Evolutionary conservation across 2,329 filamentous ascomycete genomes (phyloP).

Genomic region (Xylariaceae sp.): DNA sequence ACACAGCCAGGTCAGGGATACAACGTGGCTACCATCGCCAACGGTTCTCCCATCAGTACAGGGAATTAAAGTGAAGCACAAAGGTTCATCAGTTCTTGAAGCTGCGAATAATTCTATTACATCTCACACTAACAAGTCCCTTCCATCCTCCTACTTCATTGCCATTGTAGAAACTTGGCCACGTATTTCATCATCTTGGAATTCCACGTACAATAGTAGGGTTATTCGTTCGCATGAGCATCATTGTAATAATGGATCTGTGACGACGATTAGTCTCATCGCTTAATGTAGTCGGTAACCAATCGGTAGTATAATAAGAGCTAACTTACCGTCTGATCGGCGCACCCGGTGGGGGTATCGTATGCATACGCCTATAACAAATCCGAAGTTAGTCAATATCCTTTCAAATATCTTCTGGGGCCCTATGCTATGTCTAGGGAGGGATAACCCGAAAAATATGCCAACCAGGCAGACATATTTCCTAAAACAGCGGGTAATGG

Average conservation of each 20-base stretch:
- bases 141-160: neutral
- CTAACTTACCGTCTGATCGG: slow-evolving; percentile 57
- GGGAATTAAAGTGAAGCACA: neutral
- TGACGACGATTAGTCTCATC: neutral
- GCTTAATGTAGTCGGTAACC: slow-evolving; percentile 3
- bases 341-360: slow-evolving; percentile 59
- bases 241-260: slow-evolving; percentile 49
- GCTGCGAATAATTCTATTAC: neutral
- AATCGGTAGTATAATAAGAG: slow-evolving; percentile 12
- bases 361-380: slow-evolving; percentile 52
- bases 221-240: slow-evolving; percentile 33
- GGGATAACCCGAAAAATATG: no score
- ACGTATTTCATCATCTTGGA: no score
- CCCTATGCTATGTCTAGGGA: no score
- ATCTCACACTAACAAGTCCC: neutral
- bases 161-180: no score
- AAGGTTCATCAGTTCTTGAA: neutral
- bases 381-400: no score
- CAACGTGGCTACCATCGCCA: no score
- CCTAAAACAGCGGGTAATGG: no score
- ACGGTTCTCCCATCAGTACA: neutral
- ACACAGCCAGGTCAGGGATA: no score
- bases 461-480: no score
- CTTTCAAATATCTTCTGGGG: no score
- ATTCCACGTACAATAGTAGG: neutral